phyloP scores from a whole-genome alignment of 2,329 filamentous ascomycete species.

The Ceratocystis lukuohia region DNA sequence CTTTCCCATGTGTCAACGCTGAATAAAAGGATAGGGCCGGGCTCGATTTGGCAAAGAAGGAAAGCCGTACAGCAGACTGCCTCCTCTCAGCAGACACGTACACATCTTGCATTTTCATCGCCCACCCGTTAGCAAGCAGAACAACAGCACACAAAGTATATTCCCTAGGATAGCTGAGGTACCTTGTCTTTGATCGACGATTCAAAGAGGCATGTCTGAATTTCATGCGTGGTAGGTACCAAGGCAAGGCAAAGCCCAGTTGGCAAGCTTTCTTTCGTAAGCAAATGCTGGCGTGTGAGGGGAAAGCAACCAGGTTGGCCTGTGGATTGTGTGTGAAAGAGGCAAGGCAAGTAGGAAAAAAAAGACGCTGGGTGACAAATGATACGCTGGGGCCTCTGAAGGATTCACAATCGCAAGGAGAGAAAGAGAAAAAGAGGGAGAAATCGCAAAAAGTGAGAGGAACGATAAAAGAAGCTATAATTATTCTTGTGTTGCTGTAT shows the following conservation, averaged over 20 bases:
- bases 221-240: not conserved
- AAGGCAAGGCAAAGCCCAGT: not conserved
- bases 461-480: not conserved
- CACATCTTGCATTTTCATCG: too few species aligned
- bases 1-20: not conserved
- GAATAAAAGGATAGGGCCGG: not conserved
- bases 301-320: not conserved
- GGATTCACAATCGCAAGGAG: not conserved
- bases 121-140: not conserved
- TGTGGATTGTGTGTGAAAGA: not conserved
- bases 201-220: not conserved
- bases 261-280: not conserved
- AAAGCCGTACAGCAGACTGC: not conserved
- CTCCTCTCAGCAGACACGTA: not conserved
- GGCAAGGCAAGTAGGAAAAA: not conserved
- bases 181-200: constrained; percentile 5
- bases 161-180: not conserved
- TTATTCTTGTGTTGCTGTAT: not conserved
- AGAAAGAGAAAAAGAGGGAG: too few species aligned
- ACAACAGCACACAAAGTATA: not conserved
- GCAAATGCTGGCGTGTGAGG: not conserved
- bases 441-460: not conserved
- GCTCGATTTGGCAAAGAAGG: not conserved
- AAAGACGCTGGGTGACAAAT: not conserved
- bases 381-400: constrained; percentile 4